Conservation (phyloP, 164 flowering plant genomes). For the Stephania japonica region DNA sequence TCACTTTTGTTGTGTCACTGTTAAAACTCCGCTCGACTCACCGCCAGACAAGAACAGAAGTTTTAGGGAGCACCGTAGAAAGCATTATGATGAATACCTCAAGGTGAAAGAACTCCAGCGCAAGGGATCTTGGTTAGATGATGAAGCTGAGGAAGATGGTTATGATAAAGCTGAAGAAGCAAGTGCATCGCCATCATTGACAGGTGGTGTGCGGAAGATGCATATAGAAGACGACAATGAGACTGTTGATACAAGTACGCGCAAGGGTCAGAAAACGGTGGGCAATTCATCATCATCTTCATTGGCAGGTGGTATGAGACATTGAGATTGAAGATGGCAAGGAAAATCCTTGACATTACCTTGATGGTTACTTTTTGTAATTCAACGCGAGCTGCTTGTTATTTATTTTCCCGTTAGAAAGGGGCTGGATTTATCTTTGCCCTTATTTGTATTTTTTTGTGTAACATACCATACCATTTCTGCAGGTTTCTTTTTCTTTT, state of each 20-base stretch:
- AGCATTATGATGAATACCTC: conserved; percentile 81
- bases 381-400: neutral
- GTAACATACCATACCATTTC: neutral
- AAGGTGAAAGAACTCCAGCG: conserved; percentile 69
- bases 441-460: neutral
- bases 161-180: conserved; percentile 11
- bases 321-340: conserved; percentile 32
- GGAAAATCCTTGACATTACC: conserved; percentile 5
- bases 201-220: conserved; percentile 39
- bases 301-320: conserved; percentile 35
- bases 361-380: neutral
- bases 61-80: conserved; percentile 74
- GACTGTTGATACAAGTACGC: neutral
- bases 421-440: neutral
- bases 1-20: neutral
- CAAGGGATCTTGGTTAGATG: conserved; percentile 48
- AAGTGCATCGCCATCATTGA: conserved; percentile 36
- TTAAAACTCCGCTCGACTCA: conserved; percentile 21
- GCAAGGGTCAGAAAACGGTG: neutral
- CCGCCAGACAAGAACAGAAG: conserved; percentile 41
- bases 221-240: conserved; percentile 26
- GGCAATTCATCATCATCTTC: conserved; percentile 15
- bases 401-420: neutral
- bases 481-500: neutral
- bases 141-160: conserved; percentile 40